Percentiles rank a stretch among this genome's conserved stretches.
Evolutionary conservation across 805 yeast species (phyloP).

Genomic region (Kluyveromyces dobzhanskii): DNA sequence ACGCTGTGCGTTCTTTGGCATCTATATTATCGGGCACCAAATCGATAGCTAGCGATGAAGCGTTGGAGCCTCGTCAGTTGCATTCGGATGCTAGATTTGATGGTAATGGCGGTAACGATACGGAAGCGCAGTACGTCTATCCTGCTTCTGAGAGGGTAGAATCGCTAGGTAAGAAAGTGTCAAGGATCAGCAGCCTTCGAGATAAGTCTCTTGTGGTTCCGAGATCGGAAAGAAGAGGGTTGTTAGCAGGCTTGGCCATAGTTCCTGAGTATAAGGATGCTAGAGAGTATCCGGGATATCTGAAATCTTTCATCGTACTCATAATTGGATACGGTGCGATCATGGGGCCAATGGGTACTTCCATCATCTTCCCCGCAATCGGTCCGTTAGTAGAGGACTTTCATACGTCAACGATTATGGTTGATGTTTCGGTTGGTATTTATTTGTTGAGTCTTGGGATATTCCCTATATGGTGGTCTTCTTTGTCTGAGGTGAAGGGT

Average conservation of each 20-base stretch:
- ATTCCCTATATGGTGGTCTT: constrained; percentile 86
- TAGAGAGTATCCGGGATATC: constrained; percentile 43
- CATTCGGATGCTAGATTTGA: neutral
- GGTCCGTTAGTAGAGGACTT: constrained; percentile 47
- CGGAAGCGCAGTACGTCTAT: neutral
- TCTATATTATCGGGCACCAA: neutral
- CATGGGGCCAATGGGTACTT: constrained; percentile 86
- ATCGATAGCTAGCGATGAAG: constrained; percentile 1
- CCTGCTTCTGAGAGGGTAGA: neutral
- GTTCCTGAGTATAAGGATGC: constrained; percentile 70
- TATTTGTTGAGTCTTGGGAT: constrained; percentile 67
- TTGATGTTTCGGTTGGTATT: constrained; percentile 74
- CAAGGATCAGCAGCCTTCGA: constrained; percentile 6
- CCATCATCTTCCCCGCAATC: constrained; percentile 74
- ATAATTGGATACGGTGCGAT: constrained; percentile 67
- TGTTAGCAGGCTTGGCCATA: constrained; percentile 42
- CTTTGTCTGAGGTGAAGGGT: constrained; percentile 66
- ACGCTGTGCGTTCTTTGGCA: too few species aligned
- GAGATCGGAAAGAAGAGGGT: constrained; percentile 45
- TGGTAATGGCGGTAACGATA: neutral
- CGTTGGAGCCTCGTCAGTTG: neutral
- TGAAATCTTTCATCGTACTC: constrained; percentile 49
- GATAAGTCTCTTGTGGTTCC: constrained; percentile 16
- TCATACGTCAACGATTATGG: constrained; percentile 48
- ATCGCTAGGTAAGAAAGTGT: neutral